A percentile compares a stretch with the other conserved stretches of the same genome.
Conservation (phyloP, 2,329 filamentous ascomycete species). For the Coniochaeta sp. region DNA sequence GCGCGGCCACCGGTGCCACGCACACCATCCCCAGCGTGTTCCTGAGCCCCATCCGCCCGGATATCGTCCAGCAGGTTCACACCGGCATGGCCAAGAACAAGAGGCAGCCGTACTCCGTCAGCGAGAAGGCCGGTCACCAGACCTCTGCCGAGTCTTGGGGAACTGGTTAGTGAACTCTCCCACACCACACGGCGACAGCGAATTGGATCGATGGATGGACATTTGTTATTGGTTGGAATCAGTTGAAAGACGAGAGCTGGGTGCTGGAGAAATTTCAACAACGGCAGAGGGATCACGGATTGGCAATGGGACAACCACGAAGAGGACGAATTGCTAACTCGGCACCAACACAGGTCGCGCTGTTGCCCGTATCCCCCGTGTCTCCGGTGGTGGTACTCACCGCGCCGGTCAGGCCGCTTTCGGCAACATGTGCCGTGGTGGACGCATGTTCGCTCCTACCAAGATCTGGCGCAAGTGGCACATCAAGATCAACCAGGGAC, state of each 20-base stretch:
- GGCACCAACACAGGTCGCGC: slow-evolving; percentile 69
- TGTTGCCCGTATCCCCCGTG: slow-evolving; percentile 99
- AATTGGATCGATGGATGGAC: background rate
- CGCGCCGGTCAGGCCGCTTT: slow-evolving; percentile 99
- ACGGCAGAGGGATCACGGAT: background rate
- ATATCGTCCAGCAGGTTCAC: slow-evolving; percentile 99
- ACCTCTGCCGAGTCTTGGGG: slow-evolving; percentile 99
- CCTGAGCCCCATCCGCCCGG: slow-evolving; percentile 92
- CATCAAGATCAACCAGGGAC: slow-evolving; percentile 98
- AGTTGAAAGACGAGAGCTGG: background rate
- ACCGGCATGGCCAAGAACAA: slow-evolving; percentile 99
- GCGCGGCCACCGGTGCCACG: slow-evolving; percentile 81
- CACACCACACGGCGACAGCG: no score
- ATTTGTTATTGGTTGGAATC: background rate
- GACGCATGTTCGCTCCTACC: slow-evolving; percentile 99
- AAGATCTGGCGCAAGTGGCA: slow-evolving; percentile 99
- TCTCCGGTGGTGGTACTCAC: slow-evolving; percentile 99
- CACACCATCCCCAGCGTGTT: slow-evolving; percentile 95
- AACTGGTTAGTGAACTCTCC: slow-evolving; percentile 63
- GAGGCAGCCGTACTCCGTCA: slow-evolving; percentile 98
- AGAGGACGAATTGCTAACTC: slow-evolving; percentile 2
- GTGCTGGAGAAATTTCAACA: slow-evolving; percentile 5
- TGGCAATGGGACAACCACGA: background rate
- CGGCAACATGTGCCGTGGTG: slow-evolving; percentile 99
- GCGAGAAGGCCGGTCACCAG: slow-evolving; percentile 99